Percentiles rank a stretch among this genome's conserved stretches.
These are phyloP conservation scores for Carex kokanica DNA, from an alignment of 176 grass and related monocot species.

Conservation along the genomic window DNA sequence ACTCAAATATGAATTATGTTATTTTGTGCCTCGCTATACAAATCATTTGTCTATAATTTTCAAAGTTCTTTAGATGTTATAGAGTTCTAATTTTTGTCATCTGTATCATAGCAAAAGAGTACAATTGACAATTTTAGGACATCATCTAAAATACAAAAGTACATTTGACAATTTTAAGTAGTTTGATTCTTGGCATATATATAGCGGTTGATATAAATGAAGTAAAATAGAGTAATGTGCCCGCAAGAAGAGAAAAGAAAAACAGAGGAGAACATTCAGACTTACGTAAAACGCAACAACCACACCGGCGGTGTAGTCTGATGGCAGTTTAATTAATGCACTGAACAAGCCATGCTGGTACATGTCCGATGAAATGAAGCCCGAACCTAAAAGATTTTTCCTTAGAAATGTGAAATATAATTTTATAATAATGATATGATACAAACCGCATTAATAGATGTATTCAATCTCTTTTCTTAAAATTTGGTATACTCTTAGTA, in stretches of 20 bases:
- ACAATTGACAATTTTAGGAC: neutral
- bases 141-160: neutral
- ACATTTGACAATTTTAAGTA: neutral
- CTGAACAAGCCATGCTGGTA: constrained; percentile 86
- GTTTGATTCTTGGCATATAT: neutral
- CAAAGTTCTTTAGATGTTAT: too few relatives aligned
- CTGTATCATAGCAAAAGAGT: neutral
- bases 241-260: neutral
- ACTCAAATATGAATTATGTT: neutral
- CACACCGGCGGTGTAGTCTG: constrained; percentile 85
- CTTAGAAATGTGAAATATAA: neutral
- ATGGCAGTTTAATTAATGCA: constrained; percentile 84
- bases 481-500: neutral
- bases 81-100: neutral
- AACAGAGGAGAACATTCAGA: neutral
- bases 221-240: neutral
- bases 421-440: neutral
- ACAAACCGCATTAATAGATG: neutral
- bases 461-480: neutral
- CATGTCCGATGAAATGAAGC: constrained; percentile 80
- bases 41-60: neutral
- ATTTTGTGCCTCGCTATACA: neutral
- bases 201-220: neutral
- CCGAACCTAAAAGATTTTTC: constrained; percentile 43
- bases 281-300: constrained; percentile 92